These are phyloP conservation scores for Posidonia australis DNA, from an alignment of 106 monocot genomes.

Conservation along the genomic window DNA sequence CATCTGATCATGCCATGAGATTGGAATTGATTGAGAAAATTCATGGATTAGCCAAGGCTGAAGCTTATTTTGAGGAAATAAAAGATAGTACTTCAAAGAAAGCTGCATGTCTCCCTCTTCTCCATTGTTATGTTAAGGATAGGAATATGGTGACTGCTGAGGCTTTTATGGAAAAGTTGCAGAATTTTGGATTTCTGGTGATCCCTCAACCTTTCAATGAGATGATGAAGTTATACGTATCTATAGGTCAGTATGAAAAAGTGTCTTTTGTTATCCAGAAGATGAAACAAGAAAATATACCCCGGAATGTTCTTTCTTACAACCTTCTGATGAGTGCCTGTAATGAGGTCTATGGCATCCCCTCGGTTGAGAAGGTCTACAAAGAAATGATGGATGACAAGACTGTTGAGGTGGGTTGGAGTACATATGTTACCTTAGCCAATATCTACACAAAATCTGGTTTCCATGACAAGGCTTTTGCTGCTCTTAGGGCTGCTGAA, in stretches of 20 bases:
- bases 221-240: constrained; percentile 79
- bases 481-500: constrained; percentile 53
- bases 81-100: constrained; percentile 27
- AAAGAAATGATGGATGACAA: constrained; percentile 53
- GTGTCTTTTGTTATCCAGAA: constrained; percentile 39
- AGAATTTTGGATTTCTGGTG: constrained; percentile 35
- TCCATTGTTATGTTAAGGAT: constrained; percentile 52
- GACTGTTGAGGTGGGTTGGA: constrained; percentile 68
- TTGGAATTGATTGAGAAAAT: constrained; percentile 55
- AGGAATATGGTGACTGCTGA: constrained; percentile 51
- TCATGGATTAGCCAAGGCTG: constrained; percentile 38
- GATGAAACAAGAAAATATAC: constrained; percentile 53
- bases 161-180: constrained; percentile 36
- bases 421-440: constrained; percentile 54
- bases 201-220: constrained; percentile 60
- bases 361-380: constrained; percentile 41
- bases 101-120: constrained; percentile 53
- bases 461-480: constrained; percentile 27
- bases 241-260: constrained; percentile 39
- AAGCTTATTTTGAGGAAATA: constrained; percentile 53
- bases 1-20: constrained; percentile 47
- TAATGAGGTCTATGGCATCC: constrained; percentile 29
- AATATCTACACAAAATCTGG: constrained; percentile 42
- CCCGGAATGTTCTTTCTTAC: constrained; percentile 57
- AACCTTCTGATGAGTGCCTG: constrained; percentile 68